A percentile compares a stretch with the other conserved stretches of the same genome.
phyloP scores from a whole-genome alignment of 495 filamentous ascomycete genomes.

The Aspergillus cavernicola region DNA sequence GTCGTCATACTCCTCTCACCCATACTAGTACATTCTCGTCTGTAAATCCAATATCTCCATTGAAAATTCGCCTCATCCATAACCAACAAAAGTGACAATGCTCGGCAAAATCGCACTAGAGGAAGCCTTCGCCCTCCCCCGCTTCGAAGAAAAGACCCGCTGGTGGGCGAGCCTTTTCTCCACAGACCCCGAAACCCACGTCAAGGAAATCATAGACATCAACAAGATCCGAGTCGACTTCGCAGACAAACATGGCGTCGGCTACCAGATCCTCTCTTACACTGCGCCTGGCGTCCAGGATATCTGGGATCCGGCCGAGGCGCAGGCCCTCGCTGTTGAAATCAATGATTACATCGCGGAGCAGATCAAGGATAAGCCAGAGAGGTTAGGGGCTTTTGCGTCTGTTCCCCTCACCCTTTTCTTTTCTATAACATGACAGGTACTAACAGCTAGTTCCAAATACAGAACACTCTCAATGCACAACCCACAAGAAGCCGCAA shows the following conservation, averaged over 20 bases:
- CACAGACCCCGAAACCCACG: conserved; percentile 41
- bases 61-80: too few relatives aligned
- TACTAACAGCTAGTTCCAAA: neutral
- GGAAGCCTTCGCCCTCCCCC: conserved; percentile 48
- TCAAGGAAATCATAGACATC: conserved; percentile 47
- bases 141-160: conserved; percentile 44
- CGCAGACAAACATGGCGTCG: conserved; percentile 57
- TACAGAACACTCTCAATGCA: conserved; percentile 51
- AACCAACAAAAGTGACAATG: conserved; percentile 32
- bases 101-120: conserved; percentile 51
- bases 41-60: neutral
- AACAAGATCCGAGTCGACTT: conserved; percentile 46
- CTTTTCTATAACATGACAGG: neutral
- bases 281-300: conserved; percentile 57
- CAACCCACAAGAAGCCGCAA: conserved; percentile 49
- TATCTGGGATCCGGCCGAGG: conserved; percentile 45
- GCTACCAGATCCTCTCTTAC: conserved; percentile 56
- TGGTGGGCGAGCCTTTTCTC: conserved; percentile 46
- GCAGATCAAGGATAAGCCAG: conserved; percentile 46
- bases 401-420: conserved; percentile 14
- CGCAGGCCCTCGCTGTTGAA: conserved; percentile 42
- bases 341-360: conserved; percentile 58
- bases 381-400: conserved; percentile 56
- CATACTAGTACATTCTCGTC: too few relatives aligned
- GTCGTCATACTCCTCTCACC: too few relatives aligned